Percentiles rank a stretch among this genome's conserved stretches.
These are phyloP conservation scores for Hsuehochloa calcarea DNA, from an alignment of 176 grass and related monocot species.

Conservation along the genomic window DNA sequence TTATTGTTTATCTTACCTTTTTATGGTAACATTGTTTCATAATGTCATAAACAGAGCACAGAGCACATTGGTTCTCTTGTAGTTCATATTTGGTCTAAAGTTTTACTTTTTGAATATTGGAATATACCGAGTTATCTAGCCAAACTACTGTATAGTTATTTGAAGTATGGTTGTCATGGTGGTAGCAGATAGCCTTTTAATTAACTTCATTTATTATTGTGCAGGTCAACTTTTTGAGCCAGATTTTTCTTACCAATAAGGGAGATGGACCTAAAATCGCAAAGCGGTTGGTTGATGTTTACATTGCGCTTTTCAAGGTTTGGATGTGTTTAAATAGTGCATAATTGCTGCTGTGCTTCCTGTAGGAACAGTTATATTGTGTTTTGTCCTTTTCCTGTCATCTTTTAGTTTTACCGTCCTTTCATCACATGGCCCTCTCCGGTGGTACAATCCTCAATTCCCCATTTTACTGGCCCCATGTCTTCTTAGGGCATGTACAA, in stretches of 20 bases:
- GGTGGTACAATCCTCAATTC: background rate
- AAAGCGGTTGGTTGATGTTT: constrained; percentile 87
- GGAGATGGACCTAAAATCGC: constrained; percentile 92
- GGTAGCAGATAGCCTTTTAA: constrained; percentile 12
- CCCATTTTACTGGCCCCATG: background rate
- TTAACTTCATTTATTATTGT: constrained; percentile 26
- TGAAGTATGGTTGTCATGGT: background rate
- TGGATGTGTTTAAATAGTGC: background rate
- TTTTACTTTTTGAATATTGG: constrained; percentile 1
- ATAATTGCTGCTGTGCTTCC: constrained; percentile 11
- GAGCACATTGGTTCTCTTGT: background rate
- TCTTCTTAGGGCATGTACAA: background rate
- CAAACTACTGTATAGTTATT: background rate
- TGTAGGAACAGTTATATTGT: background rate
- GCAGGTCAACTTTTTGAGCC: constrained; percentile 95
- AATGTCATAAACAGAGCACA: background rate
- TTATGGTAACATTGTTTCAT: constrained; percentile 20
- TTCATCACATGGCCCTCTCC: constrained; percentile 1
- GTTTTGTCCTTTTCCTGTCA: background rate
- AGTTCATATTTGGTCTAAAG: background rate
- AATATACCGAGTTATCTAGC: constrained; percentile 5
- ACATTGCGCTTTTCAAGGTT: constrained; percentile 96
- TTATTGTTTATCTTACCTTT: constrained; percentile 30
- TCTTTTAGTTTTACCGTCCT: constrained; percentile 26
- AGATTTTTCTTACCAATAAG: constrained; percentile 71